Conservation (phyloP, 192 early-diverging fungal genomes). For the Fimicolochytrium jonesii region DNA sequence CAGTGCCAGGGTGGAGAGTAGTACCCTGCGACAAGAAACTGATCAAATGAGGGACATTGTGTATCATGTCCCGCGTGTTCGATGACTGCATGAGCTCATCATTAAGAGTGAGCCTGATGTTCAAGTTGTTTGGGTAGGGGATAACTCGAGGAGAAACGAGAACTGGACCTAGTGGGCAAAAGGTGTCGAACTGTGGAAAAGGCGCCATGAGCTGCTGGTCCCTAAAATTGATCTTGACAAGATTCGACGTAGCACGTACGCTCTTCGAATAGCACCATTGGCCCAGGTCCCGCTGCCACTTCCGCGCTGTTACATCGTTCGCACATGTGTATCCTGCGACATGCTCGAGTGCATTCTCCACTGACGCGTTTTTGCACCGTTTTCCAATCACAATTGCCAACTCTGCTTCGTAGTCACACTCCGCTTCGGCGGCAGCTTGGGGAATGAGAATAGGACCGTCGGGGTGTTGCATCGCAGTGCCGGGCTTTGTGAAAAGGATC, state of each 20-base stretch:
- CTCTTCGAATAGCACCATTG: slow-evolving; percentile 63
- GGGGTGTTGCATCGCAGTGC: slow-evolving; percentile 36
- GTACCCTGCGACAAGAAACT: slow-evolving; percentile 60
- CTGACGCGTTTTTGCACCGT: slow-evolving; percentile 45
- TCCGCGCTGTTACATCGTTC: slow-evolving; percentile 59
- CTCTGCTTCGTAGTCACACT: slow-evolving; percentile 61
- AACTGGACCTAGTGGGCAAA: slow-evolving; percentile 52
- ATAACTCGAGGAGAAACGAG: slow-evolving; percentile 51
- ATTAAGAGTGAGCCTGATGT: slow-evolving; percentile 42
- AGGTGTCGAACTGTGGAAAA: slow-evolving; percentile 46
- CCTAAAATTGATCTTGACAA: too few species aligned
- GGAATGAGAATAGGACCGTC: slow-evolving; percentile 46
- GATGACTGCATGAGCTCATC: slow-evolving; percentile 48
- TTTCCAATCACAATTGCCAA: slow-evolving; percentile 56
- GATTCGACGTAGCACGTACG: too few species aligned
- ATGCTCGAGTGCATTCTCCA: slow-evolving; percentile 44
- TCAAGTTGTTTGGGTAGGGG: slow-evolving; percentile 45
- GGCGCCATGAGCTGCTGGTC: too few species aligned
- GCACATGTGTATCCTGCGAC: slow-evolving; percentile 55
- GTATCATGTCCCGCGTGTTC: slow-evolving; percentile 55
- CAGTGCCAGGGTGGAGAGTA: slow-evolving; percentile 51
- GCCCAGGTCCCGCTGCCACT: slow-evolving; percentile 50
- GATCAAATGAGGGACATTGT: slow-evolving; percentile 46
- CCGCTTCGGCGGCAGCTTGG: slow-evolving; percentile 41
- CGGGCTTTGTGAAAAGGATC: slow-evolving; percentile 57